Evolutionary conservation across 345 rosid genomes (phyloP), one percentile per base, ranked within the genome.

Genomic region (Mangifera indica): DNA sequence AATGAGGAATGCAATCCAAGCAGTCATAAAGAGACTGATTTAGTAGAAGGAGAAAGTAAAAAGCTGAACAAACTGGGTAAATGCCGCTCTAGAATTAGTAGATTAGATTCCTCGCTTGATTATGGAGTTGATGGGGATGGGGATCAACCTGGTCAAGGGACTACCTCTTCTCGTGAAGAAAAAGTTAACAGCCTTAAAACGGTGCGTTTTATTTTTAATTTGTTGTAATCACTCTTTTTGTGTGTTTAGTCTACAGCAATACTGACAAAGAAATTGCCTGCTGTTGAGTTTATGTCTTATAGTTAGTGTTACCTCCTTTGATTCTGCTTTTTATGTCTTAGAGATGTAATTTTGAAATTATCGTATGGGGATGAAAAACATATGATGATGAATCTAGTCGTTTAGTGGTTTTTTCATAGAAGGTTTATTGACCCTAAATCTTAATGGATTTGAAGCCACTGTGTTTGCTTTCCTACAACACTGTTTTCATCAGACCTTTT

Each of bases 181-280:
- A 95, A 89, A 86, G 88, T 95, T 61, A 92, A 96, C 91, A 95
- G 90, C 82, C 97, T 95, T 64, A 95, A 92, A 82, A 95, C 93
- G 24, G 99, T 91, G 66, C 84, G 98, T 82, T 69, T 60, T 3
- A n/a, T 66, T 60, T 44, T 34, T 70, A 15, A 8, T 14, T 62
- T 66, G 44, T 34, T 45, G 14, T 4, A 9, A 45, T 24, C 37
- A 24, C 54, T 45, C 34, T 64, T 46, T 9, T 2, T 12, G 1
- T 17, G 12, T 15, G 18, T 49, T 14, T 14, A 37, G 42, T 37
- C 8, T 37, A 5, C 42, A 6, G 42, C 42, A 37, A 5, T 37
- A 37, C 8, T 37, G 53, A 17, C 14, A 13, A 49, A 49, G 53
- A 17, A 49, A 49, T 13, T 49, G 53, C 34, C 3, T 60, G 45